phyloP scores from a whole-genome alignment of 2,329 filamentous ascomycete species.

The Sporothrix euskadiensis region DNA sequence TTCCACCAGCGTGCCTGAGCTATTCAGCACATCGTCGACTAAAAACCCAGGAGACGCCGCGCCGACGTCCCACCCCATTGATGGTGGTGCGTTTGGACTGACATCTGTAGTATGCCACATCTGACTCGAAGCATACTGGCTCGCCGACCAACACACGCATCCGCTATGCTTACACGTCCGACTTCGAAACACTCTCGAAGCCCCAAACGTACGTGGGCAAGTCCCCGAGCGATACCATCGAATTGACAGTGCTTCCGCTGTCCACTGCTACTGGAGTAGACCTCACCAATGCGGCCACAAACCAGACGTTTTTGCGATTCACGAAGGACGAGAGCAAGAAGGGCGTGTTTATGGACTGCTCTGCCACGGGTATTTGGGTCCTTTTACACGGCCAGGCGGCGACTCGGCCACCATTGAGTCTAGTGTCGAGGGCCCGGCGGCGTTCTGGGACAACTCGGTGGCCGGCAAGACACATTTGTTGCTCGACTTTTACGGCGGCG shows the following conservation, averaged over 20 bases:
- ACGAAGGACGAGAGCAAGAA: conserved; percentile 57
- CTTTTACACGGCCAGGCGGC: conserved; percentile 53
- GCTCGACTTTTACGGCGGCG: conserved; percentile 51
- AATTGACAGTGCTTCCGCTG: conserved; percentile 57
- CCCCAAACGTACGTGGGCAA: conserved; percentile 54
- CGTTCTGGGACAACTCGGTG: conserved; percentile 47
- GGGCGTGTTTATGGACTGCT: conserved; percentile 54
- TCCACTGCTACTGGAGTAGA: conserved; percentile 37
- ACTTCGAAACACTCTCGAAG: conserved; percentile 54
- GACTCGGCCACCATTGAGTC: conserved; percentile 45
- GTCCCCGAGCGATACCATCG: conserved; percentile 51
- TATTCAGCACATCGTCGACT: neutral
- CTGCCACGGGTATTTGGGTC: conserved; percentile 51
- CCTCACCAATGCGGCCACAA: neutral
- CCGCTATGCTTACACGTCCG: conserved; percentile 56
- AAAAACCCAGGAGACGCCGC: neutral
- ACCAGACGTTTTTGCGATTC: conserved; percentile 51
- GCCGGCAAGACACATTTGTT: conserved; percentile 48
- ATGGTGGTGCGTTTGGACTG: neutral
- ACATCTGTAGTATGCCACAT: conserved; percentile 42
- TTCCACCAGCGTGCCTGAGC: neutral
- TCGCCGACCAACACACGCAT: conserved; percentile 48
- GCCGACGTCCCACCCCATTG: conserved; percentile 34
- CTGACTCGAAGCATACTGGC: conserved; percentile 52
- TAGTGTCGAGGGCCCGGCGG: conserved; percentile 48